Conservation (phyloP, 805 yeast genomes). For the Metschnikowia colocasiae region DNA sequence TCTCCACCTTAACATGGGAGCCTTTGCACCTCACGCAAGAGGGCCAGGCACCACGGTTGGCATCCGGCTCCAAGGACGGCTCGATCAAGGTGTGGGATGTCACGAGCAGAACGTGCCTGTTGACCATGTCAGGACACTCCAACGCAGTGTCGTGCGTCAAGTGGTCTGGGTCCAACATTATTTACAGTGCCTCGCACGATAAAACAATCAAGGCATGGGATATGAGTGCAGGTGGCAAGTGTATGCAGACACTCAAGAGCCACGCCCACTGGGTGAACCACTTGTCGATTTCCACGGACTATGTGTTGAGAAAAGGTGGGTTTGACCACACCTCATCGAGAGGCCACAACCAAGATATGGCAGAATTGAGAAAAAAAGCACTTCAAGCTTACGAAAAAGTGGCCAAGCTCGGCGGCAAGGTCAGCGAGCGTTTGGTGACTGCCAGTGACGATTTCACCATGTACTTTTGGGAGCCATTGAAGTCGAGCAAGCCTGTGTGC, state of each 20-base stretch:
- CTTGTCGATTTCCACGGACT: conserved; percentile 85
- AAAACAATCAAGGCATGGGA: conserved; percentile 94
- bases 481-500: conserved; percentile 74
- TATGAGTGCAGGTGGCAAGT: conserved; percentile 63
- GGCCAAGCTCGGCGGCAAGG: conserved; percentile 52
- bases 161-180: conserved; percentile 88
- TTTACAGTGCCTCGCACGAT: conserved; percentile 91
- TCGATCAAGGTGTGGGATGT: conserved; percentile 89
- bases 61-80: conserved; percentile 88
- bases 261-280: conserved; percentile 99
- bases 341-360: conserved; percentile 20
- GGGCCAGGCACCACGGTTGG: conserved; percentile 67
- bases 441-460: conserved; percentile 97
- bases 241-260: conserved; percentile 73
- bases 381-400: conserved; percentile 57
- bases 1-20: conserved; percentile 89
- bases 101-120: conserved; percentile 56
- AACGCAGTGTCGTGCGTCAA: conserved; percentile 91
- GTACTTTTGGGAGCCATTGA: conserved; percentile 93
- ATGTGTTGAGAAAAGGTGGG: conserved; percentile 81
- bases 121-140: conserved; percentile 82
- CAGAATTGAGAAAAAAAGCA: conserved; percentile 48
- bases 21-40: conserved; percentile 76
- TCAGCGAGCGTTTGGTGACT: conserved; percentile 78
- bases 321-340: conserved; percentile 65